A percentile compares a stretch with the other conserved stretches of the same genome.
Conservation (phyloP, 495 filamentous ascomycete genomes). For the Ramalina intermedia region DNA sequence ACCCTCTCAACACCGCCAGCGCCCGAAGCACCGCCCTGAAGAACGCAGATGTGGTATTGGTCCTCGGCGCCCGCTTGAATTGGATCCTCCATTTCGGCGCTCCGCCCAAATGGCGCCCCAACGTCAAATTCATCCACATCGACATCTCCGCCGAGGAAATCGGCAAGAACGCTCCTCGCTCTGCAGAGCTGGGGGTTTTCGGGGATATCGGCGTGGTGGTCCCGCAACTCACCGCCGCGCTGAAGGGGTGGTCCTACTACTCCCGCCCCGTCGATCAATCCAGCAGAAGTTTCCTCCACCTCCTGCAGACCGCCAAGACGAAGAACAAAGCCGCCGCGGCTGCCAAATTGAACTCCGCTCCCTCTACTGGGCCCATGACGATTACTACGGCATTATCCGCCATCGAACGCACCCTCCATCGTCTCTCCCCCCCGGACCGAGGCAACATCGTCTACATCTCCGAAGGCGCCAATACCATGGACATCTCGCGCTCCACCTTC, state of each 20-base stretch:
- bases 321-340: constrained; percentile 36
- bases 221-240: constrained; percentile 27
- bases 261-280: constrained; percentile 7
- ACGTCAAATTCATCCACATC: constrained; percentile 43
- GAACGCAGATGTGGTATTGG: constrained; percentile 42
- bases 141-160: constrained; percentile 45
- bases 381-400: constrained; percentile 41
- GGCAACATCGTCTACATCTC: constrained; percentile 47
- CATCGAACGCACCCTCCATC: constrained; percentile 34
- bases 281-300: constrained; percentile 20
- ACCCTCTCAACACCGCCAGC: constrained; percentile 39
- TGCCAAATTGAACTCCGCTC: constrained; percentile 23
- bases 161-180: constrained; percentile 28
- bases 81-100: constrained; percentile 53
- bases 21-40: constrained; percentile 44
- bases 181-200: constrained; percentile 32
- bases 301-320: constrained; percentile 21
- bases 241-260: constrained; percentile 32
- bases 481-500: constrained; percentile 49
- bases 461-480: constrained; percentile 57
- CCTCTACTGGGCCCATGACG: constrained; percentile 30
- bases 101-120: constrained; percentile 40
- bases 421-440: constrained; percentile 25
- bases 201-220: constrained; percentile 41
- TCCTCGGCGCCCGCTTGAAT: constrained; percentile 47